These are phyloP conservation scores for Phytophthora syringae DNA, from an alignment of 352 stramenopile species.

Conservation along the genomic window DNA sequence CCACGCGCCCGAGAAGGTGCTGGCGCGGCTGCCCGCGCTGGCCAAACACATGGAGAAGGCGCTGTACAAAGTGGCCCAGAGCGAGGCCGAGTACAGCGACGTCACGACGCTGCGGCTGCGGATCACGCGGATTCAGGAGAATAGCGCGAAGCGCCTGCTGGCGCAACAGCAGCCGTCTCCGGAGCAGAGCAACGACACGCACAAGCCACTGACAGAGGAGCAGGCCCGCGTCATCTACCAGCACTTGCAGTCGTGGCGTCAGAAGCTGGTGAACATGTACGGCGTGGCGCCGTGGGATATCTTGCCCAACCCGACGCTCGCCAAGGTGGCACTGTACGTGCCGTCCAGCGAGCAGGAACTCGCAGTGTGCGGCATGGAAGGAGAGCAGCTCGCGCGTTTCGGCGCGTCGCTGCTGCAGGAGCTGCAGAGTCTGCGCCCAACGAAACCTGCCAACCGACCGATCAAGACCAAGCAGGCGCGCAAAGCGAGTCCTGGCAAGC, in stretches of 20 bases:
- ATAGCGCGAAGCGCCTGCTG: slow-evolving; percentile 64
- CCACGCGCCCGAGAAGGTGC: slow-evolving; percentile 94
- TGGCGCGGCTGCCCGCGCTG: slow-evolving; percentile 96
- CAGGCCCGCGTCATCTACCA: slow-evolving; percentile 69
- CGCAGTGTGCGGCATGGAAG: slow-evolving; percentile 51
- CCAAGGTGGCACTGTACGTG: slow-evolving; percentile 72
- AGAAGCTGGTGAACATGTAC: slow-evolving; percentile 82
- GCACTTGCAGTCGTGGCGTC: slow-evolving; percentile 78
- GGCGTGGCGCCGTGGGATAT: slow-evolving; percentile 76
- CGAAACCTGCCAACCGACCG: slow-evolving; percentile 13
- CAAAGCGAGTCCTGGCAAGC: slow-evolving; percentile 33
- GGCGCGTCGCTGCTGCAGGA: slow-evolving; percentile 69
- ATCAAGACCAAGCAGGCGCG: slow-evolving; percentile 23
- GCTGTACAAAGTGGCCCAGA: slow-evolving; percentile 85
- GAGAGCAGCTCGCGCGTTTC: slow-evolving; percentile 60
- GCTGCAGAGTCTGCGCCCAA: slow-evolving; percentile 38
- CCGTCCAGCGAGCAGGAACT: slow-evolving; percentile 66
- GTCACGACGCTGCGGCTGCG: slow-evolving; percentile 91
- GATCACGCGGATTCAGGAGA: slow-evolving; percentile 89
- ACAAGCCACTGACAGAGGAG: slow-evolving; percentile 58
- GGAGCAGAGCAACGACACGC: slow-evolving; percentile 16
- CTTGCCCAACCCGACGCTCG: slow-evolving; percentile 70
- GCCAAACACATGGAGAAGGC: slow-evolving; percentile 96
- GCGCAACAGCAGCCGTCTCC: slow-evolving; percentile 37
- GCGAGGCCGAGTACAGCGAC: slow-evolving; percentile 93